Percentiles rank a stretch among this genome's conserved stretches.
Evolutionary conservation across 169 alveolate species (phyloP).

Genomic region (Cryptosporidium bovis): DNA sequence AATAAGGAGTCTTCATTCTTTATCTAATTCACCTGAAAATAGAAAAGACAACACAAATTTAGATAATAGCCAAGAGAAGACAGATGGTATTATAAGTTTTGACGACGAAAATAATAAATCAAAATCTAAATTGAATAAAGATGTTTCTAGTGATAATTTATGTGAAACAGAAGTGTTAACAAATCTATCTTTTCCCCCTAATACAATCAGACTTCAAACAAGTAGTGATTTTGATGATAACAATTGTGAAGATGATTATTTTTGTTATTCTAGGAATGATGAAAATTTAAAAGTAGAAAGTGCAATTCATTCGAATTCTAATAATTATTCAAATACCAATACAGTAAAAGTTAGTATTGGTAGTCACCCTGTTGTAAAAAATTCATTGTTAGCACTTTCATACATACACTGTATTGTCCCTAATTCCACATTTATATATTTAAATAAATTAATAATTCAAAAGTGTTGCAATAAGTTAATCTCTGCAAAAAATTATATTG

Average conservation of each 20-base stretch:
- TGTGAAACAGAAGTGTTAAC: slow-evolving; percentile 37
- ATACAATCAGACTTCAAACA: slow-evolving; percentile 26
- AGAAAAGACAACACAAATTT: background rate
- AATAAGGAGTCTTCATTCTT: slow-evolving; percentile 9
- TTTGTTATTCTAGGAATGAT: background rate
- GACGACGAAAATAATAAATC: background rate
- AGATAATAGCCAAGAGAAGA: background rate
- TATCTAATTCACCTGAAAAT: background rate
- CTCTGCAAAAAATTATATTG: slow-evolving; percentile 34
- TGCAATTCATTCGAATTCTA: background rate
- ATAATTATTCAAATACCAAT: background rate
- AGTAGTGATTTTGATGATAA: slow-evolving; percentile 43
- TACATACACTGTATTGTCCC: slow-evolving; percentile 43
- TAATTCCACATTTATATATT: slow-evolving; percentile 20
- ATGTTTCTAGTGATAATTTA: background rate
- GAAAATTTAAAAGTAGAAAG: background rate
- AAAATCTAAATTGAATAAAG: background rate
- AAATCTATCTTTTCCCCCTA: slow-evolving; percentile 60
- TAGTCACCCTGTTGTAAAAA: slow-evolving; percentile 43
- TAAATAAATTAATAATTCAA: slow-evolving; percentile 23
- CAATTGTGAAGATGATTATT: slow-evolving; percentile 59
- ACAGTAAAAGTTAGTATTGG: slow-evolving; percentile 14
- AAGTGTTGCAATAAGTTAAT: slow-evolving; percentile 49
- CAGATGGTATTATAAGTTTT: background rate
- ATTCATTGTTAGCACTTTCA: slow-evolving; percentile 41